These are phyloP conservation scores for Larix kaempferi DNA, from an alignment of 75 land plant species.

Conservation along the genomic window DNA sequence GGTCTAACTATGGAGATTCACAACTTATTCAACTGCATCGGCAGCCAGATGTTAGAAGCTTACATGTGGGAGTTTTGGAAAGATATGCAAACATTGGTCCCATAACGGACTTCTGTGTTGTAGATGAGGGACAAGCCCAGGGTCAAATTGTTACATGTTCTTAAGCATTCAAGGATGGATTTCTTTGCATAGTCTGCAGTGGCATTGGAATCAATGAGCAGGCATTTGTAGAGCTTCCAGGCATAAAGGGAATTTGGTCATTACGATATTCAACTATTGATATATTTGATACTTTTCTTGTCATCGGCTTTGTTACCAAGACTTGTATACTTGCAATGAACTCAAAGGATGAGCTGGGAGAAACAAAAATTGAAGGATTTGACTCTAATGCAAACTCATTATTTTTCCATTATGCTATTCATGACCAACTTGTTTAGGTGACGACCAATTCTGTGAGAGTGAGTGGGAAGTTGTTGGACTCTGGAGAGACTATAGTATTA, in stretches of 20 bases:
- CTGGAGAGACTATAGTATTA: too few species aligned
- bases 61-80: slow-evolving; percentile 86
- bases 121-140: slow-evolving; percentile 95
- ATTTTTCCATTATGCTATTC: slow-evolving; percentile 78
- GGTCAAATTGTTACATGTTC: slow-evolving; percentile 98
- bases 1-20: slow-evolving; percentile 96
- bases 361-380: slow-evolving; percentile 92
- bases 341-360: slow-evolving; percentile 87
- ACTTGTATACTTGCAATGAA: slow-evolving; percentile 95
- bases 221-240: slow-evolving; percentile 93
- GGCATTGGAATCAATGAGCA: slow-evolving; percentile 96
- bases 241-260: slow-evolving; percentile 98
- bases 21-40: slow-evolving; percentile 87
- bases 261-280: slow-evolving; percentile 74
- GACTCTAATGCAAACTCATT: slow-evolving; percentile 69
- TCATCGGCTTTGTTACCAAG: slow-evolving; percentile 90
- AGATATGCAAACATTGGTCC: slow-evolving; percentile 93
- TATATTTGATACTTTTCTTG: slow-evolving; percentile 85
- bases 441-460: slow-evolving; percentile 83
- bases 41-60: slow-evolving; percentile 78
- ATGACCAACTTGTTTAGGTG: slow-evolving; percentile 88
- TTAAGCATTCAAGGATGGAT: slow-evolving; percentile 93
- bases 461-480: too few species aligned
- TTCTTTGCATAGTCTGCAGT: slow-evolving; percentile 88
- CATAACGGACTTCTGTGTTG: slow-evolving; percentile 94